Conservation (phyloP, 805 yeast genomes). For the Candida takata region DNA sequence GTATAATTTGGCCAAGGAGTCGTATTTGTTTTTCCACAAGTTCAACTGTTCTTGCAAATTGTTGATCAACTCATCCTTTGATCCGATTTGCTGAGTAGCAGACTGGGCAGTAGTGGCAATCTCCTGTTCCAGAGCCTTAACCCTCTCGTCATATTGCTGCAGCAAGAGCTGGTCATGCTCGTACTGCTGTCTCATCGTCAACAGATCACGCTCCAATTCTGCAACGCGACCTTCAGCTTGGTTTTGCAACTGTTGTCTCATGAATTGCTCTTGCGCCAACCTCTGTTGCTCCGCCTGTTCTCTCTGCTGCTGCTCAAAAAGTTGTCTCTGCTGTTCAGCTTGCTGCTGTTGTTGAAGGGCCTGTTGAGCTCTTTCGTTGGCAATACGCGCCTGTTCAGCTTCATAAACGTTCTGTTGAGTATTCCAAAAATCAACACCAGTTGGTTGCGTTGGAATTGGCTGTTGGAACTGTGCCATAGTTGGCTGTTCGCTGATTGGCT, state of each 20-base stretch:
- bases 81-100: constrained; percentile 63
- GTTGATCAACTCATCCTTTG: constrained; percentile 67
- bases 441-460: constrained; percentile 45
- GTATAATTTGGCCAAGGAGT: constrained; percentile 80
- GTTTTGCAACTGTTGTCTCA: constrained; percentile 60
- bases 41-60: constrained; percentile 66
- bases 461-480: constrained; percentile 30
- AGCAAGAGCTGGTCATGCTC: constrained; percentile 79
- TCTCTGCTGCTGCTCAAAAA: constrained; percentile 66
- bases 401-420: constrained; percentile 47
- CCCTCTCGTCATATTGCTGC: constrained; percentile 82
- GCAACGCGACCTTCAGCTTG: constrained; percentile 76
- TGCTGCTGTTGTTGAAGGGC: constrained; percentile 59
- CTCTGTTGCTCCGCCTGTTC: constrained; percentile 63
- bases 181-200: constrained; percentile 69
- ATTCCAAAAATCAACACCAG: constrained; percentile 41
- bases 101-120: constrained; percentile 51
- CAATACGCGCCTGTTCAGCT: constrained; percentile 53
- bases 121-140: constrained; percentile 74
- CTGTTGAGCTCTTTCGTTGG: constrained; percentile 58
- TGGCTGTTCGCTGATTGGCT: constrained; percentile 42
- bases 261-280: constrained; percentile 60
- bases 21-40: constrained; percentile 82
- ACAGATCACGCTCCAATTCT: constrained; percentile 74
- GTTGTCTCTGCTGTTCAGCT: constrained; percentile 61